Base-by-base conservation (phyloP, 805 yeast genomes). In the Schwanniomyces vanrijiae region DNA sequence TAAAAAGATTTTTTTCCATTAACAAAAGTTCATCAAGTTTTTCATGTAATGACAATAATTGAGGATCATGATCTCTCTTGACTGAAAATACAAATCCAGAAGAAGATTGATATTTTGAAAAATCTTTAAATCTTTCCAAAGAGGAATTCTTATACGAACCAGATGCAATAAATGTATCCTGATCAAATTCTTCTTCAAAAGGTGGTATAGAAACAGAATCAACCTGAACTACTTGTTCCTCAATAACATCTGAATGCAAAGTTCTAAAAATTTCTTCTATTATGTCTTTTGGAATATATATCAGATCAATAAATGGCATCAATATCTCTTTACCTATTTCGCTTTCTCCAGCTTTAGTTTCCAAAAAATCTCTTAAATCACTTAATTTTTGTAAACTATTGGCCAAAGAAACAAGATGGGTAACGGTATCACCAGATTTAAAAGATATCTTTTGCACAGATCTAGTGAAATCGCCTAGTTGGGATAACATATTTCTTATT, bases 391-490 rank as follows among this genome's bases (percentile, higher is more conserved):
- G 40, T 9, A 73, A 51, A 2, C 73, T 71, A 20, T 64, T 67
- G 7, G 72, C 62, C 18, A 71, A 61, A 3, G 64, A 47, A 8
- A 59, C 55, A 24, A 73, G 56, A 40, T 71, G 68, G 5, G 42
- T 42, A 1, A 65, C 66, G 2, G 59, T 51, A 46, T 69, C 66
- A 9, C 76, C 75, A 2, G 71, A 55, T 10, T 60, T 62, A 21
- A 71, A 58, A 1, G 71, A 60, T 4, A 73, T 70, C 37, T 83
- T 69, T 52, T 86, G 84, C 1, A 90, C 61, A 26, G 83, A 75
- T 45, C 89, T 68, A 10, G 77, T 74, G 20, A 88, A 67, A 61
- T 86, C 90, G 1, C 80, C 75, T 2, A 83, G 68, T 3, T 71
- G 65, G 13, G 69, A 71, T 37, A 84, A 60, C 16, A 69, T 62